Evolutionary conservation across 352 stramenopile species (phyloP), one percentile per base, ranked within the genome.

Genomic region (Thalassiosira ordinaria): DNA sequence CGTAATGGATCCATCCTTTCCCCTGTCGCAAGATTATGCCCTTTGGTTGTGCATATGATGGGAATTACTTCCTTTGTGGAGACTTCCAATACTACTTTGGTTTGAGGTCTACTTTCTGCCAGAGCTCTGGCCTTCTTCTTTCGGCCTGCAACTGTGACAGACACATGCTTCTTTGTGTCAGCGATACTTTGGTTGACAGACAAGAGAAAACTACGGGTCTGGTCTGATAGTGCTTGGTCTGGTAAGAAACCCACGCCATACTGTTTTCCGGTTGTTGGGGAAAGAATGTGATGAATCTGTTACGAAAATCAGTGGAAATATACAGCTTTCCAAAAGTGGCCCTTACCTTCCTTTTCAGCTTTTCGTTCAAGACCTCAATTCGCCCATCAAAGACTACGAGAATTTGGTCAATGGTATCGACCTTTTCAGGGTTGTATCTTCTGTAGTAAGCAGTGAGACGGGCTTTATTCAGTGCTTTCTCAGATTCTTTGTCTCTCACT

Each of bases 361-460:
- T 94, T 1, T 78, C 55, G 74, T 94, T 84, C 24, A 94, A 68
- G 29, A 92, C 74, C 41, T 87, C 81, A 3, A 88, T 89, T 14
- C 87, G 79, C 37, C 84, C 87, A 22, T 88, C 77, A 60, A 91
- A 94, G 13, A 75, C 78, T 57, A 80, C 69, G 26, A 91, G 73
- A 16, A 80, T 80, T 37, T 89, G 67, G 64, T 94, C 87, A 52
- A 94, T 82, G 44, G 91, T 91, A 22, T 80, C 78, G 49, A 92
- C 70, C 53, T 92, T 92, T 72, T 87, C 87, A 11, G 89, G 85
- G 66, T 83, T 85, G 49, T 90, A 77, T 18, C 82, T 84, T 31
- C 84, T 78, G 62, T 94, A 94, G 70, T 91, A 94, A 11, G 85
- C 80, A 24, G 85, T 85, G 9, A 94, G 78, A 20, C 86, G 67